Base-by-base conservation (phyloP, 2,329 filamentous ascomycete species). In the Colletotrichum sp. region DNA sequence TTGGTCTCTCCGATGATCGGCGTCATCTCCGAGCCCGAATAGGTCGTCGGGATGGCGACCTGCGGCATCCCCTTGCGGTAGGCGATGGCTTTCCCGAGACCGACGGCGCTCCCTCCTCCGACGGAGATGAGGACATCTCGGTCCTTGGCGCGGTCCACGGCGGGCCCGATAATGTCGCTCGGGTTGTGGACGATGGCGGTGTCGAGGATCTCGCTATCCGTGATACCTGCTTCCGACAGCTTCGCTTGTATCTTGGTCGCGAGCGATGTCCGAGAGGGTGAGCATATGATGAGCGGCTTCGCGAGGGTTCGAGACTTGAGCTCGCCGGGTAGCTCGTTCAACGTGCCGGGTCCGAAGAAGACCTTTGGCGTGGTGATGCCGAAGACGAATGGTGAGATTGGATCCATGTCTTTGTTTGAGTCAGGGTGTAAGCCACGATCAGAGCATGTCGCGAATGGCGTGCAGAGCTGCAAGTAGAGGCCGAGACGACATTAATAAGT, bases 101-200 rank as follows among this genome's bases (percentile, higher is more conserved):
- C 91, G 69, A 92, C 90, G 4, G 91, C 92, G 70, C 90, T 92
- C 32, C 91, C 90, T 67, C 92, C 91, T 7, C 92, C 92, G 76
- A 94, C 90, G 55, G 90, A 92, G 60, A 93, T 85, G 52, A 93
- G 86, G 32, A 88, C 88, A 81, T 94, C 92, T 21, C 89, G 88
- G 6, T 83, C 83, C 8, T 80, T 70, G 8, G 84, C 80, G 18
- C 80, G 79, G 7, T 79, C 70, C 24, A 83, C 76, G 10, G 80
- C 81, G 24, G 82, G 80, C 64, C 82, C 80, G 21, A 83, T 79
- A 59, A 82, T 77, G 15, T 77, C 78, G 66, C 77, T 79, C 18
- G 81, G 79, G 18, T 82, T 79, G 69, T 80, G 81, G 62, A 83
- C 78, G 18, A 82, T 77, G 49, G 83, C 79, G 15, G 85, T 83